These are phyloP conservation scores for Aspergillus steynii DNA, from an alignment of 495 filamentous ascomycete species.

Conservation along the genomic window DNA sequence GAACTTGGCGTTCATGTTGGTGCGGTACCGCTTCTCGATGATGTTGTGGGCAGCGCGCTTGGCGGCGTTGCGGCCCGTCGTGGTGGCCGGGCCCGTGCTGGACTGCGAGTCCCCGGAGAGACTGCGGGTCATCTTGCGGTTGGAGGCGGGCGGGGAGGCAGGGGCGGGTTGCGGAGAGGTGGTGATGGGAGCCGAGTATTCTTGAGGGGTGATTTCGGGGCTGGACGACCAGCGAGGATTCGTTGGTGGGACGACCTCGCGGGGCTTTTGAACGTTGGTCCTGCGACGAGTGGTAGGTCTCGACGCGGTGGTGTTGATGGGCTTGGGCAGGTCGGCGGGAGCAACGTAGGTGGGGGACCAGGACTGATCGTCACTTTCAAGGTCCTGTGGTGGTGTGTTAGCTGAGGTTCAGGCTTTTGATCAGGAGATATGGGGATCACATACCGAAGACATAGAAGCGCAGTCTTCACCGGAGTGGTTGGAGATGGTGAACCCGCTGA, in stretches of 20 bases:
- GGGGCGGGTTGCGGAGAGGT: slow-evolving; percentile 18
- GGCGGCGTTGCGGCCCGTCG: slow-evolving; percentile 39
- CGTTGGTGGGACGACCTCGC: slow-evolving; percentile 2
- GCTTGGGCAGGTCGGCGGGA: slow-evolving; percentile 13
- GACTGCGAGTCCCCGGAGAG: slow-evolving; percentile 33
- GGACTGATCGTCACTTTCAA: slow-evolving; percentile 46
- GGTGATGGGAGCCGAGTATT: slow-evolving; percentile 17
- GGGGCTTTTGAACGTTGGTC: slow-evolving; percentile 15
- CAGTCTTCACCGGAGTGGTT: slow-evolving; percentile 33
- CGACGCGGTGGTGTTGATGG: slow-evolving; percentile 13
- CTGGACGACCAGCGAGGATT: slow-evolving; percentile 35
- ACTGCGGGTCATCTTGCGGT: slow-evolving; percentile 34
- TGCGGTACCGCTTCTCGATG: slow-evolving; percentile 55
- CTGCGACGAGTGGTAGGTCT: slow-evolving; percentile 19
- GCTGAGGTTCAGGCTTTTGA: background rate
- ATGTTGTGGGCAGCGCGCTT: slow-evolving; percentile 55
- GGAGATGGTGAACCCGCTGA: slow-evolving; percentile 42
- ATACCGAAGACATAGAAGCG: slow-evolving; percentile 39
- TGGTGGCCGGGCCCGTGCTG: slow-evolving; percentile 21
- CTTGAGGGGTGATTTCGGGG: slow-evolving; percentile 35
- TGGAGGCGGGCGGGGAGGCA: slow-evolving; percentile 13
- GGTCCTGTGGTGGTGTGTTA: slow-evolving; percentile 27
- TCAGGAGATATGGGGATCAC: slow-evolving; percentile 6
- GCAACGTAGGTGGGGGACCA: slow-evolving; percentile 30
- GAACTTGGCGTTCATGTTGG: slow-evolving; percentile 57